These are phyloP conservation scores for Rickenella mellea DNA, from an alignment of 768 basidiomycete genomes.

Conservation along the genomic window DNA sequence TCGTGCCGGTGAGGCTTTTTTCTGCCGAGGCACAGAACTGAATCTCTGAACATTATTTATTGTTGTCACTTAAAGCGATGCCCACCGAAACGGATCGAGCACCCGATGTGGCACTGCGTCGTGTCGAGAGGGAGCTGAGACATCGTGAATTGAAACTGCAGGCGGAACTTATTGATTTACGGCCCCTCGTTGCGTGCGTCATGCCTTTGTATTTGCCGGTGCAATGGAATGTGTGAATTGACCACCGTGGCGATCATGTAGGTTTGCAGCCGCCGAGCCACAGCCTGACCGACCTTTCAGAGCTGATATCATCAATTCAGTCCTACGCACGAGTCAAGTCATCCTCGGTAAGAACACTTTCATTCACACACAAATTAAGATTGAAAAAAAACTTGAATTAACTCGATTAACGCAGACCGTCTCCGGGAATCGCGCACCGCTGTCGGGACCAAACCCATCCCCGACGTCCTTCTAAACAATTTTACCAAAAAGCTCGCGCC, in stretches of 20 bases:
- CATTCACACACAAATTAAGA: no score
- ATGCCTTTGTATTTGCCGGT: not conserved
- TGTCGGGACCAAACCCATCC: slow-evolving; percentile 11
- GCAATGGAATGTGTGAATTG: not conserved
- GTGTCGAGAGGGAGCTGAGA: slow-evolving; percentile 14
- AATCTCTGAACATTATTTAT: no score
- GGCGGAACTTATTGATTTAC: slow-evolving; percentile 2
- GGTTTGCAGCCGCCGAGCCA: slow-evolving; percentile 17
- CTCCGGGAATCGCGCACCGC: slow-evolving; percentile 11
- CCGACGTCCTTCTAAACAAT: slow-evolving; percentile 8
- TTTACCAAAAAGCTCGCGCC: slow-evolving; percentile 12
- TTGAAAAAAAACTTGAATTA: no score
- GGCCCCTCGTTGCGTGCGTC: not conserved
- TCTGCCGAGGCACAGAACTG: no score
- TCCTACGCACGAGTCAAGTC: slow-evolving; percentile 15
- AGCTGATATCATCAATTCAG: slow-evolving; percentile 4
- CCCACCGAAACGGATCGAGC: slow-evolving; percentile 8
- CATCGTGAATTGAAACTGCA: slow-evolving; percentile 17
- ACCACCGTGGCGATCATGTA: not conserved
- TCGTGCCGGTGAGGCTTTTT: not conserved
- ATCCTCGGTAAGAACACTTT: slow-evolving; percentile 9
- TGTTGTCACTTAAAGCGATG: slow-evolving; percentile 1
- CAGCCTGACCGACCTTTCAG: slow-evolving; percentile 12
- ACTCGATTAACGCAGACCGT: slow-evolving; percentile 9
- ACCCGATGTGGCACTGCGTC: slow-evolving; percentile 6